phyloP scores from a whole-genome alignment of 202 grass and related monocot species.

The Panicum hallii region DNA sequence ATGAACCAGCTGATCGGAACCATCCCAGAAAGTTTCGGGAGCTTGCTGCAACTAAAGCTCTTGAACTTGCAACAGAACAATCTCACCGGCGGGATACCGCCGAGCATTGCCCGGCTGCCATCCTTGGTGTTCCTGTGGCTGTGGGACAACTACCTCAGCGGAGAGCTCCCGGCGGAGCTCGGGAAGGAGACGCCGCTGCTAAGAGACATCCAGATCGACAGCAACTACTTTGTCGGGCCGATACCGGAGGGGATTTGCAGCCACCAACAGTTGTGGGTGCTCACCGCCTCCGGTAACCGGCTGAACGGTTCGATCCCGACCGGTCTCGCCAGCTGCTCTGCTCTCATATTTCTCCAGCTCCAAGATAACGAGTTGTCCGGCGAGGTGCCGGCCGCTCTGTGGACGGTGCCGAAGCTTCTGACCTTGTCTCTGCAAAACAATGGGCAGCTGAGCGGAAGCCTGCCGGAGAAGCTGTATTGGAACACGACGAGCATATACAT shows the following conservation, averaged over 20 bases:
- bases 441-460: constrained; percentile 47
- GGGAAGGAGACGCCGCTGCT: constrained; percentile 60
- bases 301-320: constrained; percentile 64
- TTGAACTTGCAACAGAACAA: constrained; percentile 51
- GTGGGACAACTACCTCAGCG: constrained; percentile 57
- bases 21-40: constrained; percentile 68
- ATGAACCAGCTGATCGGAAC: constrained; percentile 54
- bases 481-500: constrained; percentile 65
- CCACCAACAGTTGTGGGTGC: constrained; percentile 30
- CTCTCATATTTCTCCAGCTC: constrained; percentile 55
- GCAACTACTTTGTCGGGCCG: constrained; percentile 62
- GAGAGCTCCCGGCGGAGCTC: constrained; percentile 63
- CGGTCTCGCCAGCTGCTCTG: constrained; percentile 57
- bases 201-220: constrained; percentile 59
- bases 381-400: constrained; percentile 62
- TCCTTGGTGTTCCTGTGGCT: constrained; percentile 50
- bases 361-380: constrained; percentile 61
- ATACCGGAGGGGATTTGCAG: constrained; percentile 68
- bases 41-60: constrained; percentile 37
- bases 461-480: constrained; percentile 60
- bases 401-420: constrained; percentile 61
- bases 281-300: constrained; percentile 50
- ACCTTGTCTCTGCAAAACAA: constrained; percentile 65
- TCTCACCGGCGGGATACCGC: constrained; percentile 66
- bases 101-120: constrained; percentile 51